Evolutionary conservation across 345 rosid genomes (phyloP), one percentile per base, ranked within the genome.

Genomic region (Alliaria petiolata): DNA sequence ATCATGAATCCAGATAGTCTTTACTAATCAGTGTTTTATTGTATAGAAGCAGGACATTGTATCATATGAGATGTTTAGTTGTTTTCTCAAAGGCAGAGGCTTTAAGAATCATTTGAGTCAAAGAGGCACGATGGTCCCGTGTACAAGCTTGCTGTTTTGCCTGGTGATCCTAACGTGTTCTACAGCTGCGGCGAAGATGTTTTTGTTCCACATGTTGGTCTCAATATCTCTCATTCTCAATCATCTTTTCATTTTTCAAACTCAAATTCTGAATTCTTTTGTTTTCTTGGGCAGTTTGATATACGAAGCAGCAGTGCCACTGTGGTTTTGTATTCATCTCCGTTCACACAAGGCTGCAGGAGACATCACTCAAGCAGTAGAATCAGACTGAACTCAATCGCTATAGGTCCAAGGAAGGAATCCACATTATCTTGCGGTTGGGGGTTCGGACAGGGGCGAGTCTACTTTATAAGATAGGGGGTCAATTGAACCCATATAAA

Each of bases 161-260:
- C 87, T 26, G 88, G 88, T 70, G 84, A 81, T 78, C 88, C 91
- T 36, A 75, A 83, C 49, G 65, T 76, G 39, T 53, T 86, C 39
- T 86, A 86, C 39, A 86, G 88, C 80, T 83, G 88, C 12, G 88
- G 88, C 2, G 88, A 80, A 76, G 87, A 86, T 81, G 91, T 88
- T 72, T 71, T 83, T 56, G 84, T 84, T 65, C 88, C 80, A 80
- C 88, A 83, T 71, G 90, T 86, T 70, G 40, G 85, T 78, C 72
- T 74, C 79, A 45, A 46, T 26, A 60, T 75, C 16, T 15, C n/a
- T 52, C 31, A 25, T 34, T 19, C 42, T 55, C 42, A 15, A n/a
- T 38, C 9, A 6, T 55, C 7, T 6, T 49, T 42, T 69, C 62
- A 3, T 3, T 30, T 61, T 36, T 55, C 50, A 35, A 28, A 52